phyloP scores from a whole-genome alignment of 2,329 filamentous ascomycete genomes.

The Albophoma yamanashiensis region DNA sequence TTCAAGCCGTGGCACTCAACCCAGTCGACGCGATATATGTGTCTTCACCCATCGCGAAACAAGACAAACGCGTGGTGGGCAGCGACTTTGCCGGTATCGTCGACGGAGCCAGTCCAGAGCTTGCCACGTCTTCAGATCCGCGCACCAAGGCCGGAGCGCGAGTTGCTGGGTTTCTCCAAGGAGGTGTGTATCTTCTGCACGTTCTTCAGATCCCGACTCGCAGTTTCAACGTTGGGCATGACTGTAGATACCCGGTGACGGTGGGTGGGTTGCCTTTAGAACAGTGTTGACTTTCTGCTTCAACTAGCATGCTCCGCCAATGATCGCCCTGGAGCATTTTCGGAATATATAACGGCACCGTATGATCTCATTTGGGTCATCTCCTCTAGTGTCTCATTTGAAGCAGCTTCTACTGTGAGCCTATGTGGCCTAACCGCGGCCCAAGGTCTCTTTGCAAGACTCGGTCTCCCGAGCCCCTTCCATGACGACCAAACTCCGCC shows the following conservation, averaged over 20 bases:
- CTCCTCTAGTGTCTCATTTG: constrained; percentile 17
- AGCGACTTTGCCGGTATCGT: constrained; percentile 29
- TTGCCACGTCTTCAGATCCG: constrained; percentile 4
- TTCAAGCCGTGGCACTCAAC: constrained; percentile 15
- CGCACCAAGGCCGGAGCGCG: constrained; percentile 15
- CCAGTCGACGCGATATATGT: constrained; percentile 22
- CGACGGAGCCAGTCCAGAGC: constrained; percentile 7
- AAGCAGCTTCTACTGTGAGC: constrained; percentile 27
- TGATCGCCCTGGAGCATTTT: constrained; percentile 31
- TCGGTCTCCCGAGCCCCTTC: constrained; percentile 25
- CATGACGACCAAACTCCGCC: rapidly evolving
- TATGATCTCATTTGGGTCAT: constrained; percentile 27
- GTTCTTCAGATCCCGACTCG: too few relatives aligned
- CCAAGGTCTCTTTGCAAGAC: constrained; percentile 25
- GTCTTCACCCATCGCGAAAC: constrained; percentile 18
- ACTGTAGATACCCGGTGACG: background rate
- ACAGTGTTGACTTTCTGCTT: background rate
- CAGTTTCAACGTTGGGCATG: background rate
- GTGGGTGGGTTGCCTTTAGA: background rate
- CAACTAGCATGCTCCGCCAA: constrained; percentile 25
- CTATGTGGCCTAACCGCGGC: constrained; percentile 32
- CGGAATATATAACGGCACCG: constrained; percentile 24
- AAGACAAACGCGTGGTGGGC: constrained; percentile 20
- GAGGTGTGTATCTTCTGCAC: constrained; percentile 10
- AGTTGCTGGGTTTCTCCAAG: constrained; percentile 31